Evolutionary conservation across 306 rosid genomes (phyloP).

Genomic region (Lathyrus sativus): DNA sequence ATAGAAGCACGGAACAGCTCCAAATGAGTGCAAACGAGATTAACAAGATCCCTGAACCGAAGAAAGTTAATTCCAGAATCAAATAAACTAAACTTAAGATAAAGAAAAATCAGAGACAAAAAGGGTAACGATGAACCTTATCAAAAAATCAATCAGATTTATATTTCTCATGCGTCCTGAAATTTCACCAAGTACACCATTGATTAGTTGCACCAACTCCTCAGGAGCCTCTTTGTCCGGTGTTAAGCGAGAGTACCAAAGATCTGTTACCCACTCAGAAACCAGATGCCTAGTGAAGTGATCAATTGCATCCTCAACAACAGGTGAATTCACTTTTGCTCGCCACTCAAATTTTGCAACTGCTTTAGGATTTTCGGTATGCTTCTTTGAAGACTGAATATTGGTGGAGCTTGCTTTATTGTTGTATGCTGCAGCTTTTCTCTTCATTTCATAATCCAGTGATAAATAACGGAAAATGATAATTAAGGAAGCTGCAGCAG

Average conservation of each 20-base stretch:
- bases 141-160: slow-evolving; percentile 87
- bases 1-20: slow-evolving; percentile 84
- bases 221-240: slow-evolving; percentile 95
- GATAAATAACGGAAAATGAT: slow-evolving; percentile 76
- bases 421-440: slow-evolving; percentile 81
- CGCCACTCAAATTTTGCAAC: slow-evolving; percentile 78
- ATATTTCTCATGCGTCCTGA: slow-evolving; percentile 85
- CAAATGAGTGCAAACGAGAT: slow-evolving; percentile 79
- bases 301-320: slow-evolving; percentile 90
- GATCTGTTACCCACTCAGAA: slow-evolving; percentile 93
- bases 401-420: slow-evolving; percentile 56
- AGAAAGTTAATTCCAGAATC: slow-evolving; percentile 43
- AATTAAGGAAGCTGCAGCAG: slow-evolving; percentile 82
- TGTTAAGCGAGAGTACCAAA: slow-evolving; percentile 90
- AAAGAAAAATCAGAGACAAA: slow-evolving; percentile 23
- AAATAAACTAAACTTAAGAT: slow-evolving; percentile 36
- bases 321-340: slow-evolving; percentile 86
- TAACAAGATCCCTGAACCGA: slow-evolving; percentile 83
- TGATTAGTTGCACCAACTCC: slow-evolving; percentile 73
- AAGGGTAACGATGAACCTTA: slow-evolving; percentile 61
- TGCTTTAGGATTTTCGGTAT: slow-evolving; percentile 50
- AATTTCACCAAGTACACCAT: slow-evolving; percentile 81
- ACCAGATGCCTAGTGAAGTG: slow-evolving; percentile 77
- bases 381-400: slow-evolving; percentile 58
- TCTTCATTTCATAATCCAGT: slow-evolving; percentile 82